Evolutionary conservation across 2,329 filamentous ascomycete genomes (phyloP).

Genomic region (Catunica adiposa): DNA sequence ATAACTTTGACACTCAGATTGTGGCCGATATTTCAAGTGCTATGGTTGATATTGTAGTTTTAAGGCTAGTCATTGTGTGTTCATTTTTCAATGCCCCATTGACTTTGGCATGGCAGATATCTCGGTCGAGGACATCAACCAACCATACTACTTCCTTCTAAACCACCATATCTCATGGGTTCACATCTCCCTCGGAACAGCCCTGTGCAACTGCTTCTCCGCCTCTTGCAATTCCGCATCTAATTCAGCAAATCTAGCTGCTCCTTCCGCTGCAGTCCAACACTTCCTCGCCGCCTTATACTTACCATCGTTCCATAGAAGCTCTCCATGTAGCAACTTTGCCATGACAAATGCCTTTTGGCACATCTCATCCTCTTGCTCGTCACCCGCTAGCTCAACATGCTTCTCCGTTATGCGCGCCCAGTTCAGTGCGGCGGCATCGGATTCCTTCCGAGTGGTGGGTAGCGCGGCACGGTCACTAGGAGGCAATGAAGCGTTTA

Average conservation of each 20-base stretch:
- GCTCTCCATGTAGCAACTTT: constrained; percentile 11
- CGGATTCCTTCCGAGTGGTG: constrained; percentile 5
- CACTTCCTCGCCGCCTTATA: constrained; percentile 9
- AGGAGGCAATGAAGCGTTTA: constrained; percentile 8
- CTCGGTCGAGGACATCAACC: too few relatives aligned
- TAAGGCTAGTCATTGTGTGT: too few relatives aligned
- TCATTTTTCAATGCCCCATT: too few relatives aligned
- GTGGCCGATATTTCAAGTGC: too few relatives aligned
- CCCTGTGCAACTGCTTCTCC: constrained; percentile 2
- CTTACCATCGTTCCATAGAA: constrained; percentile 12
- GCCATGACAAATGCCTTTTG: constrained; percentile 7
- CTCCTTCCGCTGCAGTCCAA: constrained; percentile 4
- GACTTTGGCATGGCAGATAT: too few relatives aligned
- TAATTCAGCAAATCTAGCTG: constrained; percentile 1
- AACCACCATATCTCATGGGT: neutral
- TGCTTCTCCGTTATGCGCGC: constrained; percentile 7
- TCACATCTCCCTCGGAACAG: neutral
- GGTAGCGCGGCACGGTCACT: constrained; percentile 10
- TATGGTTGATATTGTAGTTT: too few relatives aligned
- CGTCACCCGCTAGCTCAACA: neutral
- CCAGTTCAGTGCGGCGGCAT: constrained; percentile 10
- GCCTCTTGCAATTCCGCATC: neutral
- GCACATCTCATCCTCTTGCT: constrained; percentile 1
- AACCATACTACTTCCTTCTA: too few relatives aligned
- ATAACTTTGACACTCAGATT: too few relatives aligned